Evolutionary conservation across 1,139 yeast genomes (phyloP), one percentile per base, ranked within the genome.

Genomic region (Candida dubliniensis): DNA sequence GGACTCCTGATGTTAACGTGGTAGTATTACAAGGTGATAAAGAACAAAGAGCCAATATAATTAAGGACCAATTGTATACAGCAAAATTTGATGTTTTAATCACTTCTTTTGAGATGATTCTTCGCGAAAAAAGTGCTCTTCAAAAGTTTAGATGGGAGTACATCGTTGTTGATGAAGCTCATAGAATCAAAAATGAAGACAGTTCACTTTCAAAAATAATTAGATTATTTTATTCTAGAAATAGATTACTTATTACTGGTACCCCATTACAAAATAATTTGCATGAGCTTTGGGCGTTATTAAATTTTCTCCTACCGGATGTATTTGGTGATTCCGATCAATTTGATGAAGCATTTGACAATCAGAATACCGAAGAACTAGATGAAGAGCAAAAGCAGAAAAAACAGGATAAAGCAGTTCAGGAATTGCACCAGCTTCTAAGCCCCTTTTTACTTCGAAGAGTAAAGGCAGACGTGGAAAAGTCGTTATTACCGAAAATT

Each of bases 1-100:
- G 98, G 98, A 90, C 97, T 0, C 97, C 98, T 0, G 96, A 90
- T n/a, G 95, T 93, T 8, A 82, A 84, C 50, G 90, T 87, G 0
- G 74, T 89, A 38, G 89, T 91, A 2, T 66, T 93, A 29, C 96
- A 89, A 59, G 99, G 99, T 42, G 81, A 80, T 54, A 91, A 91
- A 63, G 95, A 88, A 18, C 82, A 77, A 42, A 79, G 99, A 57
- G 68, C 72, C 0, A 69, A 75, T 2, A 63, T 89, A 38, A 79
- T 93, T 40, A 78, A 80, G 45, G 68, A 80, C 34, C 67, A 77
- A 38, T 63, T 93, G 32, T 59, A 88, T 53, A 69, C 81, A 4
- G 87, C 95, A 40, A 81, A 89, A 46, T 93, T 93, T 59, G 98
- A 93, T 59, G 95, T 91, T 9, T 76, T 88, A 47, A 79, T 93